These are phyloP conservation scores for Kingdonia uniflora DNA, from an alignment of 164 flowering plant species.

Conservation along the genomic window DNA sequence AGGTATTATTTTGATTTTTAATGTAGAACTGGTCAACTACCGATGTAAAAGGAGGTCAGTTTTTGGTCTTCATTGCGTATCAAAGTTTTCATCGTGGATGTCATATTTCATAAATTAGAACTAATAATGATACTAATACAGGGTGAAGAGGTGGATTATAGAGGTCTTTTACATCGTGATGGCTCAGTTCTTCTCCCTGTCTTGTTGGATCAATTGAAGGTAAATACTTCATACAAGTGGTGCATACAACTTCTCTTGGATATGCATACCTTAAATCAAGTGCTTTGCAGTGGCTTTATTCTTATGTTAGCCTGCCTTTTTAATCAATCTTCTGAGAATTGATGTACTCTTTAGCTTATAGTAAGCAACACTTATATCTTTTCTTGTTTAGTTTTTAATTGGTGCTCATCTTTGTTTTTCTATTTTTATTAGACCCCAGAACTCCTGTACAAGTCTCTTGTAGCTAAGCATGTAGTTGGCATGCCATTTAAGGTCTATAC, in stretches of 20 bases:
- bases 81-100: not conserved
- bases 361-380: no score
- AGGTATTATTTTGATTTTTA: slow-evolving; percentile 93
- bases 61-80: slow-evolving; percentile 1
- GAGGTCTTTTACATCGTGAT: slow-evolving; percentile 95
- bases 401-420: slow-evolving; percentile 3
- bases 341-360: no score
- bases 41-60: slow-evolving; percentile 80
- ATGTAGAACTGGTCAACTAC: slow-evolving; percentile 83
- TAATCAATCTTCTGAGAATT: no score
- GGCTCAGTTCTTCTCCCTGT: slow-evolving; percentile 96
- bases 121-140: slow-evolving; percentile 17
- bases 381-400: no score
- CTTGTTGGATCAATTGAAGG: slow-evolving; percentile 81
- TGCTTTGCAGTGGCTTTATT: no score
- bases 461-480: slow-evolving; percentile 88
- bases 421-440: slow-evolving; percentile 58
- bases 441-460: slow-evolving; percentile 75
- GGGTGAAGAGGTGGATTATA: slow-evolving; percentile 95
- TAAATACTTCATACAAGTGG: slow-evolving; percentile 10
- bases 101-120: not conserved
- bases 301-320: no score
- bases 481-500: slow-evolving; percentile 90
- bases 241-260: not conserved
- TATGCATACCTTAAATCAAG: no score